Conservation (phyloP, 306 rosid species). For the Rosa persica region DNA sequence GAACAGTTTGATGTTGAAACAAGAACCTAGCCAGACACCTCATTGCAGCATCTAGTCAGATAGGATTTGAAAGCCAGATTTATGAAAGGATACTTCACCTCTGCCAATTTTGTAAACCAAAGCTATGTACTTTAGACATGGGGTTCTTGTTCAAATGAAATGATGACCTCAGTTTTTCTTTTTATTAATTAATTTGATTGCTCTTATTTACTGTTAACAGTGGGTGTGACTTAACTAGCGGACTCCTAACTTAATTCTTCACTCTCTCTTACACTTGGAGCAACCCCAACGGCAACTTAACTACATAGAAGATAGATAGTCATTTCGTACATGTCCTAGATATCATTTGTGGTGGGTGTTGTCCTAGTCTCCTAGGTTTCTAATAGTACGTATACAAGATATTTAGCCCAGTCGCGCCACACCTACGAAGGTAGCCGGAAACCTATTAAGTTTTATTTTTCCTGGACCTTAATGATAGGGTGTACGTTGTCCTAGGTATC, state of each 20-base stretch:
- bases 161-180: background rate
- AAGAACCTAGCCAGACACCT: background rate
- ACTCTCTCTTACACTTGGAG: background rate
- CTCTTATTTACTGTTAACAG: background rate
- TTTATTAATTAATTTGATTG: background rate
- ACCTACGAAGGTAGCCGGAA: too few species aligned
- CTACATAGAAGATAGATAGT: too few species aligned
- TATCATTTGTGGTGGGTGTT: background rate
- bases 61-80: background rate
- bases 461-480: too few species aligned
- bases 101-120: slow-evolving; percentile 6
- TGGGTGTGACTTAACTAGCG: background rate
- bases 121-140: background rate
- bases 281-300: too few species aligned
- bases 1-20: background rate
- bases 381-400: too few species aligned
- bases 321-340: too few species aligned
- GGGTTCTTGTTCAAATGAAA: background rate
- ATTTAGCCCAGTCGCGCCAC: too few species aligned
- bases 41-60: too few species aligned
- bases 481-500: too few species aligned
- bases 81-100: background rate
- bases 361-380: too few species aligned
- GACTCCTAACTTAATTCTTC: background rate
- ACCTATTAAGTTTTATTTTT: too few species aligned